Percentiles rank a stretch among this genome's conserved stretches.
Conservation (phyloP, 352 stramenopile species). For the Phytophthora hybrid region DNA sequence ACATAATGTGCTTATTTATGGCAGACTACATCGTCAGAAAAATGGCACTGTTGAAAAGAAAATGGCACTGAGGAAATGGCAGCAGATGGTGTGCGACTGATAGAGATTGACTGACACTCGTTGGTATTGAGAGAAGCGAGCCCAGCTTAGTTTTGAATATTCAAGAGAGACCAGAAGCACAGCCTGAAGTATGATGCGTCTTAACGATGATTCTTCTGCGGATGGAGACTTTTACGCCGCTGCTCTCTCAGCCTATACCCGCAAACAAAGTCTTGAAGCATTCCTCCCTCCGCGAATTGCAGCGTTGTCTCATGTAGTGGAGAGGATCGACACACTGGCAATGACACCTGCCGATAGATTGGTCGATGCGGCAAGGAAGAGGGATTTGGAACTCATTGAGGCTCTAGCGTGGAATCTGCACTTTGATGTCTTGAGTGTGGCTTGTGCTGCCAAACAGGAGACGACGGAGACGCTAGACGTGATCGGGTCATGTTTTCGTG, state of each 20-base stretch:
- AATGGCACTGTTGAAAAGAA: no score
- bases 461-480: neutral
- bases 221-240: neutral
- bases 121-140: no score
- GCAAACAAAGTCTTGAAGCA: neutral
- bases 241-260: neutral
- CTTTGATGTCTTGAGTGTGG: neutral
- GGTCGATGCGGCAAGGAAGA: neutral
- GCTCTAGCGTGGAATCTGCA: neutral
- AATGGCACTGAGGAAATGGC: no score
- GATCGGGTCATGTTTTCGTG: neutral
- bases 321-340: neutral
- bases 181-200: no score
- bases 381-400: neutral
- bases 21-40: no score
- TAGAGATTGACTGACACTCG: no score
- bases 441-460: neutral
- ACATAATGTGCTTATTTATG: no score
- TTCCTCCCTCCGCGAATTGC: neutral
- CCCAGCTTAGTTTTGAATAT: no score
- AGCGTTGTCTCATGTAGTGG: neutral
- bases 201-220: neutral
- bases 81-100: no score
- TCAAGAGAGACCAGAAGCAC: no score
- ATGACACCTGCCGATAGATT: neutral